phyloP scores from a whole-genome alignment of 2,329 filamentous ascomycete species.

The Trichocomaceae sp. region DNA sequence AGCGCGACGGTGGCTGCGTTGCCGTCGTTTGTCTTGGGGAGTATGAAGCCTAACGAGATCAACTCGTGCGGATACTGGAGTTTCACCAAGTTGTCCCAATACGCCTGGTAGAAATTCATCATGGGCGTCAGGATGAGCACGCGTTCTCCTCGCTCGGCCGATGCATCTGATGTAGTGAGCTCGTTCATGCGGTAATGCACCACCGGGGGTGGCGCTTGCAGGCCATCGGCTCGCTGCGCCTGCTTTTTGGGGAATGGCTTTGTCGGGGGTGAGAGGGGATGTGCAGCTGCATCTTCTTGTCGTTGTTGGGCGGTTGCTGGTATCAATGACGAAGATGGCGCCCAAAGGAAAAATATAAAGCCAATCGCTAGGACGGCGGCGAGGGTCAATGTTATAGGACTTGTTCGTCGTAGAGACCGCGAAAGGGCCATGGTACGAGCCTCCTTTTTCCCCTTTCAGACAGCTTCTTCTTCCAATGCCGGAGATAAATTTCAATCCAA shows the following conservation, averaged over 20 bases:
- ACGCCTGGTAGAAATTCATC: conserved; percentile 84
- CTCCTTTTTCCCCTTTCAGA: background rate
- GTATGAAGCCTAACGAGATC: conserved; percentile 91
- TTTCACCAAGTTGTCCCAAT: conserved; percentile 87
- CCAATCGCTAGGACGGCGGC: conserved; percentile 66
- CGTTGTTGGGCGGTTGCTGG: conserved; percentile 45
- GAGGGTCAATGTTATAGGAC: conserved; percentile 66
- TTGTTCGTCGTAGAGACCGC: conserved; percentile 71
- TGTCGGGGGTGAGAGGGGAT: conserved; percentile 66
- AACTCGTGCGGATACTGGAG: conserved; percentile 88
- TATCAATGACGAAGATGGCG: conserved; percentile 48
- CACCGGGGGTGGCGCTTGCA: conserved; percentile 67
- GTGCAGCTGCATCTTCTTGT: conserved; percentile 55
- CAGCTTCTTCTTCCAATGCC: background rate
- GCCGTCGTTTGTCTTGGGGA: conserved; percentile 87
- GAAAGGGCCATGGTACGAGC: conserved; percentile 48
- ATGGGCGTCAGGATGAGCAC: conserved; percentile 90
- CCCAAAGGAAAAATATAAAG: conserved; percentile 59
- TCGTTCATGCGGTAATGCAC: conserved; percentile 93
- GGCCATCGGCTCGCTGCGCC: conserved; percentile 40
- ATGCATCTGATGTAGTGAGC: conserved; percentile 72
- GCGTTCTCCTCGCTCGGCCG: conserved; percentile 72
- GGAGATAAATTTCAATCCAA: background rate
- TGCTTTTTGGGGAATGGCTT: conserved; percentile 66
- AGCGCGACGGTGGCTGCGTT: conserved; percentile 77